Evolutionary conservation across 805 yeast species (phyloP), one percentile per base, ranked within the genome.

Genomic region (Isabelozyma heimii): DNA sequence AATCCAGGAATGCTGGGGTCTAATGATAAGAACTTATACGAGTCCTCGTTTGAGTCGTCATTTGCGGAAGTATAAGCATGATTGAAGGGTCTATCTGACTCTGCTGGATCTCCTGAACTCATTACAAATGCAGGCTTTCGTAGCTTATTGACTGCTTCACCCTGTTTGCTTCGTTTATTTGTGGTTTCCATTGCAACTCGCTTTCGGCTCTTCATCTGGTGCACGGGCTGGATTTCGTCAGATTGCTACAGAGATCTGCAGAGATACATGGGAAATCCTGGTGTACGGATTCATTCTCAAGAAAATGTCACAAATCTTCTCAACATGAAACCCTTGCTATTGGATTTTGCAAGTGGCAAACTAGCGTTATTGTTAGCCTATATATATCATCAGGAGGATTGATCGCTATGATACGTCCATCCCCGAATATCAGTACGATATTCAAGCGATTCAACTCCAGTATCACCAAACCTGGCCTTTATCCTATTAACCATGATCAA

Each of bases 401-500:
- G 8, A 30, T 5, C n/a, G 35, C n/a, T 13, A 30, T 30, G 35
- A 30, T 30, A 30, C 35, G 35, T 30, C 10, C 35, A 6, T 10
- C 35, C n/a, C 8, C 39, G 47, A 42, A 47, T 13, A 43, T n/a
- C 38, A 24, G 43, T 35, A 26, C 45, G 8, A 17, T 49, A 15
- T 8, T 40, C 10, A 24, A 14, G 33, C n/a, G 39, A 30, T 30
- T 30, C 35, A 30, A 13, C n/a, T 30, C 35, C n/a, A 30, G 35
- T 13, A 4, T n/a, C 10, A 40, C 16, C 26, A n/a, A 26, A 40
- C 30, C 20, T 27, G 13, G 40, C 14, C 10, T 40, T 9, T 10
- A 30, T 37, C 6, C 20, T 39, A 40, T 44, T 33, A 44, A 52
- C 59, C 63, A 60, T 40, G 70, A 77, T 46, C 75, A 82, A 3